A percentile compares a stretch with the other conserved stretches of the same genome.
Conservation (phyloP, 352 stramenopile species). For the Globisporangium sylvaticum region DNA sequence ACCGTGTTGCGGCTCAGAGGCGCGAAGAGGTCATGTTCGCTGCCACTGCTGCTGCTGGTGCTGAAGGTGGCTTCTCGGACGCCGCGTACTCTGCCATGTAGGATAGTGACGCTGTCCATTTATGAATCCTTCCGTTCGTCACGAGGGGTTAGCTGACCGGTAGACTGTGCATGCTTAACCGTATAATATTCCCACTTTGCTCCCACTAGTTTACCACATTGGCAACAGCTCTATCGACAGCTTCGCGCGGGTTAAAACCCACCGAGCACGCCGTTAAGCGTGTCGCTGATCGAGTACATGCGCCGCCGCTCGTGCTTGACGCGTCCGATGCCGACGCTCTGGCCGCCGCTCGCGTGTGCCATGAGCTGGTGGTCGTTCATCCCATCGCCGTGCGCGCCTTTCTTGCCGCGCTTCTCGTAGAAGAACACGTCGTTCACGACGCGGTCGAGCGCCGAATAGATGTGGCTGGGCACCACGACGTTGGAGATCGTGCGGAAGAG, state of each 20-base stretch:
- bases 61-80: neutral
- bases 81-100: neutral
- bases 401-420: constrained; percentile 67
- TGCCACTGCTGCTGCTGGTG: neutral
- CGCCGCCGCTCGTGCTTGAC: constrained; percentile 62
- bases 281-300: constrained; percentile 79
- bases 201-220: neutral
- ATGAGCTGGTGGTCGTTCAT: no score
- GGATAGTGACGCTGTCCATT: neutral
- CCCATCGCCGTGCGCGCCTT: no score
- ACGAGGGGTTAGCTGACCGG: neutral
- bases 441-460: constrained; percentile 65
- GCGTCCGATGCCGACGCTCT: constrained; percentile 65
- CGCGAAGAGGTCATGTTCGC: neutral
- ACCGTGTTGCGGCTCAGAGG: neutral
- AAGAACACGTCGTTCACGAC: constrained; percentile 86
- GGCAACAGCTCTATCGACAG: neutral
- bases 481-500: constrained; percentile 64
- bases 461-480: constrained; percentile 60
- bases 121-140: neutral
- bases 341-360: constrained; percentile 38
- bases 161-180: neutral
- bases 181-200: neutral
- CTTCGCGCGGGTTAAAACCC: constrained; percentile 35
- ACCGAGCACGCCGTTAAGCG: constrained; percentile 65